These are phyloP conservation scores for Suhomyces tanzawaensis DNA, from an alignment of 805 yeast genomes.

Conservation along the genomic window DNA sequence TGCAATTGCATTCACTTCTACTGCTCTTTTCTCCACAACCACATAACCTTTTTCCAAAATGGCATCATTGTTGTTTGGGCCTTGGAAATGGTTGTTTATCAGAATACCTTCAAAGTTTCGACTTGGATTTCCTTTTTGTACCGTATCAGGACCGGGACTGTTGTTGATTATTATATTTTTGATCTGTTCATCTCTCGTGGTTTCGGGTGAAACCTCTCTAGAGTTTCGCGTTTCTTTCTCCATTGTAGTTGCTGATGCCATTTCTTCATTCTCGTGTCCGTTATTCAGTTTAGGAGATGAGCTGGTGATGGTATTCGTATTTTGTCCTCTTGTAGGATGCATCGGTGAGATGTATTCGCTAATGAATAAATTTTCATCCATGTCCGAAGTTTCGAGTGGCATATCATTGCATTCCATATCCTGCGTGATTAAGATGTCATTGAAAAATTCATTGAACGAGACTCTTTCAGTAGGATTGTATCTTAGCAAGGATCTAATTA, in stretches of 20 bases:
- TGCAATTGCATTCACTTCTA: constrained; percentile 93
- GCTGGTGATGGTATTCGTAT: constrained; percentile 3
- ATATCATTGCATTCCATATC: constrained; percentile 53
- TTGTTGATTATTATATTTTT: constrained; percentile 42
- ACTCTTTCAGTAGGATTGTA: constrained; percentile 86
- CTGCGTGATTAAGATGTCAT: constrained; percentile 59
- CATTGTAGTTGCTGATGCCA: not conserved
- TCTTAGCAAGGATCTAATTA: constrained; percentile 74
- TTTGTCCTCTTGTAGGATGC: constrained; percentile 15
- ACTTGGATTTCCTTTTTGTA: constrained; percentile 24
- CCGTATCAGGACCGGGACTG: constrained; percentile 42
- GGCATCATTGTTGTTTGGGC: constrained; percentile 37
- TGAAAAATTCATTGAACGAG: constrained; percentile 85
- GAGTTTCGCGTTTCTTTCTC: no score
- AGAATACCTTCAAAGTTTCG: not conserved
- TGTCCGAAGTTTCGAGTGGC: constrained; percentile 62
- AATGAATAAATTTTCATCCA: constrained; percentile 78
- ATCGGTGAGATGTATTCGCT: constrained; percentile 70
- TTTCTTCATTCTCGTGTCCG: not conserved
- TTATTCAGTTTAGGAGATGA: not conserved
- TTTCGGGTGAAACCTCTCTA: not conserved
- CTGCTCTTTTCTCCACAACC: constrained; percentile 90
- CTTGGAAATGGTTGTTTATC: not conserved
- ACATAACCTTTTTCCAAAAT: constrained; percentile 83
- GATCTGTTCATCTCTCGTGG: constrained; percentile 42